These are phyloP conservation scores for Bondarzewia mesenterica DNA, from an alignment of 1,284 basidiomycete genomes.

Conservation along the genomic window DNA sequence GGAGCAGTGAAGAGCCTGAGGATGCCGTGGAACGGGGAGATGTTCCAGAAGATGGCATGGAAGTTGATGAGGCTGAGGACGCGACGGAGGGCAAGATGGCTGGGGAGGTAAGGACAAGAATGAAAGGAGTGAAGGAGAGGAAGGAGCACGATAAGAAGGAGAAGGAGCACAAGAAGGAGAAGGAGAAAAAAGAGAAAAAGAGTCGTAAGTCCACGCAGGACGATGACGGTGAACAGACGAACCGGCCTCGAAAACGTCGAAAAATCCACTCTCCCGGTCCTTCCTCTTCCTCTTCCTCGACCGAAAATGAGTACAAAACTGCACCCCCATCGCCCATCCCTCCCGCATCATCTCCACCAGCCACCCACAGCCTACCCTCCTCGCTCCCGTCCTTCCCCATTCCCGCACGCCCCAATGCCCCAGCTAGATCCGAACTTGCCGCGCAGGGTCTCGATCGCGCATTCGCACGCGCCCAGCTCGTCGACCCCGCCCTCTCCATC, in stretches of 20 bases:
- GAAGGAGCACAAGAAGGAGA: constrained; percentile 13
- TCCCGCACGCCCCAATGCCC: constrained; percentile 62
- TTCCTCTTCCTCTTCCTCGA: constrained; percentile 1
- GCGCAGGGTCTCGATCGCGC: constrained; percentile 75
- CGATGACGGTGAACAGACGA: constrained; percentile 3
- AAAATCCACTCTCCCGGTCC: constrained; percentile 20
- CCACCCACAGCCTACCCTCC: constrained; percentile 18
- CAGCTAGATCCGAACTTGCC: constrained; percentile 59
- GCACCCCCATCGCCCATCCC: constrained; percentile 13
- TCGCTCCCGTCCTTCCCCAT: constrained; percentile 64
- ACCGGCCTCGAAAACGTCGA: constrained; percentile 32
- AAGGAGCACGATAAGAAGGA: constrained; percentile 1
- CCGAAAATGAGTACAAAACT: constrained; percentile 9
- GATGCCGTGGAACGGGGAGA: constrained; percentile 21
- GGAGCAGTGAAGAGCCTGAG: constrained; percentile 6
- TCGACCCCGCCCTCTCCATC: constrained; percentile 49
- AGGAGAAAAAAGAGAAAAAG: constrained; percentile 21
- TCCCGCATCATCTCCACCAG: neutral
- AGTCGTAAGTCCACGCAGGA: constrained; percentile 5
- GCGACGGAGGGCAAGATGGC: constrained; percentile 5
- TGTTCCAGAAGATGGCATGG: constrained; percentile 18
- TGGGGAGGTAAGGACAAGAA: neutral
- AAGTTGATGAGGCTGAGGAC: neutral
- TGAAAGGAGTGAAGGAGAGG: constrained; percentile 5
- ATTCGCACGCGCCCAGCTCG: constrained; percentile 62